Conservation (phyloP, 176 grass and related monocot species). For the Cenchrus purpureus region DNA sequence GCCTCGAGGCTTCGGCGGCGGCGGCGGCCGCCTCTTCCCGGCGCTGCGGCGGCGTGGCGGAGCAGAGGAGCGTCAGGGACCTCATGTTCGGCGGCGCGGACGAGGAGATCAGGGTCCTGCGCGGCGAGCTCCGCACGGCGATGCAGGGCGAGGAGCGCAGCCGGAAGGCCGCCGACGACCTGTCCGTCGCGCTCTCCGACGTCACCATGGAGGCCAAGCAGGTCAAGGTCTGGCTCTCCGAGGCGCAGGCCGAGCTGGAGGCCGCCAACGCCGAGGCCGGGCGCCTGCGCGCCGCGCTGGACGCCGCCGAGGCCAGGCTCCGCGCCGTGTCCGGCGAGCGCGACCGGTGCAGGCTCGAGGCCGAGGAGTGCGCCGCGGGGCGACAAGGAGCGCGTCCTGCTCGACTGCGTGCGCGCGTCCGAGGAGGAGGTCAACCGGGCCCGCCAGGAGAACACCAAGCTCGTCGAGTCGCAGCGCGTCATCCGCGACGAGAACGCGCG, state of each 20-base stretch:
- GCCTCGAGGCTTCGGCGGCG: constrained; percentile 30
- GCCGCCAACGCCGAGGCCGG: constrained; percentile 50
- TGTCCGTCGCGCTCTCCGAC: constrained; percentile 74
- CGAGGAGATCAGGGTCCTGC: constrained; percentile 63
- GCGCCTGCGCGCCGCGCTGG: constrained; percentile 36
- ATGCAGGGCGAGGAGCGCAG: constrained; percentile 77
- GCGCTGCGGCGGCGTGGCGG: not conserved
- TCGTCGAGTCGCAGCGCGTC: constrained; percentile 77
- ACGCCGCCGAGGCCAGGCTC: constrained; percentile 32
- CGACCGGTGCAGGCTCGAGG: constrained; percentile 56
- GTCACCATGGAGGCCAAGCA: constrained; percentile 77
- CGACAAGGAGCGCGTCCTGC: constrained; percentile 76
- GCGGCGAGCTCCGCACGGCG: constrained; percentile 44
- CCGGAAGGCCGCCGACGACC: constrained; percentile 76
- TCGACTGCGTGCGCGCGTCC: constrained; percentile 76
- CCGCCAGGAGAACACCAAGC: constrained; percentile 73
- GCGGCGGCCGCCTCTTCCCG: not conserved
- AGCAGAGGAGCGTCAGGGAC: constrained; percentile 53
- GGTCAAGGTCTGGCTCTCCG: constrained; percentile 58
- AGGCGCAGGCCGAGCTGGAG: constrained; percentile 64
- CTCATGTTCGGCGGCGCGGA: constrained; percentile 57
- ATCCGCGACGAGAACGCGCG: constrained; percentile 86
- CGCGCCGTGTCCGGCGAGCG: constrained; percentile 39
- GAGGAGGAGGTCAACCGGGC: constrained; percentile 73
- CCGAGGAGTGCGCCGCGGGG: constrained; percentile 70